phyloP scores from a whole-genome alignment of 257 asterid species.

The Solanum infundibuliforme region DNA sequence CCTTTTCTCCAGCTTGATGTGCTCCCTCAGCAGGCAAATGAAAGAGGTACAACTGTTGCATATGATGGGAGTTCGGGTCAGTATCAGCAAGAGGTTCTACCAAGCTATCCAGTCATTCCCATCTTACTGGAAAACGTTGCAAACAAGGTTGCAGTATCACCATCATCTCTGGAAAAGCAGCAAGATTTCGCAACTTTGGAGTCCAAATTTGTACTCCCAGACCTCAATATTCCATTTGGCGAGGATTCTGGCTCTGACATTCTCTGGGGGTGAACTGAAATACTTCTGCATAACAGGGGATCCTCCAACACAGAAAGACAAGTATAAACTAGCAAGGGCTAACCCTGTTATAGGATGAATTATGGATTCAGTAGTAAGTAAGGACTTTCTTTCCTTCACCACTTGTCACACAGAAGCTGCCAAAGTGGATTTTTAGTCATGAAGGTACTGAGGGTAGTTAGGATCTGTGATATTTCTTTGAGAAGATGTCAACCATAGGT shows the following conservation, averaged over 20 bases:
- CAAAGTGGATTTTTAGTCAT: background rate
- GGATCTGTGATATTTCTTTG: background rate
- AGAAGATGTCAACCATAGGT: background rate
- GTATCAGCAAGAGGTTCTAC: background rate
- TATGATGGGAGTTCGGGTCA: background rate
- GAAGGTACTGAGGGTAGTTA: constrained; percentile 9
- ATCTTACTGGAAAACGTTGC: background rate
- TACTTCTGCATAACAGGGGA: background rate
- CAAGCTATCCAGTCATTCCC: background rate
- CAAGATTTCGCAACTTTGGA: background rate
- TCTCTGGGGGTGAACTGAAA: background rate
- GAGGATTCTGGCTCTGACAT: constrained; percentile 9
- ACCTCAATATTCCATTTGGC: constrained; percentile 31
- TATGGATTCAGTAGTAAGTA: background rate
- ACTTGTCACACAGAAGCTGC: background rate
- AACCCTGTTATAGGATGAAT: background rate
- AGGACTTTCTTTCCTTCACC: background rate
- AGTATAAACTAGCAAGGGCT: background rate
- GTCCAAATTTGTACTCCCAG: constrained; percentile 25
- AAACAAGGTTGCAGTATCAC: background rate
- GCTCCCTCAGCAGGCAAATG: constrained; percentile 1
- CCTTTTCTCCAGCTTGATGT: constrained; percentile 11
- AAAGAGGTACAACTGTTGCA: background rate
- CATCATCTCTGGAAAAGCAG: background rate
- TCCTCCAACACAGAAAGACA: background rate